These are phyloP conservation scores for Yamadazyma akitaensis DNA, from an alignment of 805 yeast species.

Conservation along the genomic window DNA sequence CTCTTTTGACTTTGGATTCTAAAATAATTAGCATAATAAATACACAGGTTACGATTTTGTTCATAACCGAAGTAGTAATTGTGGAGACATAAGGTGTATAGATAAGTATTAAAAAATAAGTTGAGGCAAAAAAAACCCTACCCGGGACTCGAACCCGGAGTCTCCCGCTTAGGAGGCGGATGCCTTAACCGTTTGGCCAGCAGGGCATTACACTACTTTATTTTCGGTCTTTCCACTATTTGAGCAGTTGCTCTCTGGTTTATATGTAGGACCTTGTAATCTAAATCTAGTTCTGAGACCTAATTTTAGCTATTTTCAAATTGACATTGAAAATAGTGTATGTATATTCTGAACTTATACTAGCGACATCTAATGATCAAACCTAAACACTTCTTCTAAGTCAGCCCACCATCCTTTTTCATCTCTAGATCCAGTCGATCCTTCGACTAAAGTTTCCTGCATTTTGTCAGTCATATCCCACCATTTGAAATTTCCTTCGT, in stretches of 20 bases:
- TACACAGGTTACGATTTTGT: neutral
- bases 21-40: constrained; percentile 4
- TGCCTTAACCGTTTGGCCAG: constrained; percentile 56
- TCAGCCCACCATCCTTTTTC: constrained; percentile 38
- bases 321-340: neutral
- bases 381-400: constrained; percentile 38
- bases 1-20: constrained; percentile 52
- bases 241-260: no score
- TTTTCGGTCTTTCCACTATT: no score
- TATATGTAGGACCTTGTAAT: no score
- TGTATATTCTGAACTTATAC: no score
- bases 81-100: neutral
- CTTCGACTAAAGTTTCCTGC: constrained; percentile 37
- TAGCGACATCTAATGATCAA: constrained; percentile 17
- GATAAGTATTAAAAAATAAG: neutral
- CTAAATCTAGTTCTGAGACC: no score
- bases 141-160: constrained; percentile 44
- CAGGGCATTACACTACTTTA: constrained; percentile 28
- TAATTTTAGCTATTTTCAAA: no score
- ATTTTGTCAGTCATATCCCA: constrained; percentile 38
- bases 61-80: no score
- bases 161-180: constrained; percentile 45
- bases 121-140: constrained; percentile 30
- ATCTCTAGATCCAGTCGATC: constrained; percentile 35
- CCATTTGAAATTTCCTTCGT: constrained; percentile 38